Evolutionary conservation across 2,329 filamentous ascomycete species (phyloP).

Genomic region (Onygenales sp.): DNA sequence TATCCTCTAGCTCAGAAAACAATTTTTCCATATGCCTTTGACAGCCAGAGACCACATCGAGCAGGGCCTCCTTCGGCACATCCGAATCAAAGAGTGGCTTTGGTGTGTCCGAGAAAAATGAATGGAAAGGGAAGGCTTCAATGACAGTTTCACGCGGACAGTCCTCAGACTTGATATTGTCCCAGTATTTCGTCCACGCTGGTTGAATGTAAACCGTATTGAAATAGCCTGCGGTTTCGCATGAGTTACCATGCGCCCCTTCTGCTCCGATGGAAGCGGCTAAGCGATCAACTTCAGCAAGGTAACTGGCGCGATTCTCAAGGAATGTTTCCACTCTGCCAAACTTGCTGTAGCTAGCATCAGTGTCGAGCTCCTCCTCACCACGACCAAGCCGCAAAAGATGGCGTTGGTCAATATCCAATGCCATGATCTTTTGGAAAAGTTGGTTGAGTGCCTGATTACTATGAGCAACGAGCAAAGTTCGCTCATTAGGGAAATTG

Average conservation of each 20-base stretch:
- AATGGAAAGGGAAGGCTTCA: constrained; percentile 73
- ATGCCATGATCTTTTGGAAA: constrained; percentile 92
- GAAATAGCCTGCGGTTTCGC: constrained; percentile 96
- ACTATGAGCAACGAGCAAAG: constrained; percentile 86
- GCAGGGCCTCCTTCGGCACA: constrained; percentile 53
- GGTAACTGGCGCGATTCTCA: constrained; percentile 68
- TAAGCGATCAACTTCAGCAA: constrained; percentile 76
- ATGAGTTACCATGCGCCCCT: constrained; percentile 90
- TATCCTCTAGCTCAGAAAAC: constrained; percentile 85
- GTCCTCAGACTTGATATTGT: constrained; percentile 49
- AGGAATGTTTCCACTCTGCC: constrained; percentile 92
- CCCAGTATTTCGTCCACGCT: constrained; percentile 77
- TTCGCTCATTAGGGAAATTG: constrained; percentile 89
- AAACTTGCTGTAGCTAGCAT: constrained; percentile 84
- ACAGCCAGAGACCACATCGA: constrained; percentile 75
- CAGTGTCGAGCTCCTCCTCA: constrained; percentile 83
- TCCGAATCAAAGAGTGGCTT: constrained; percentile 69
- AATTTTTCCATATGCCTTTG: constrained; percentile 82
- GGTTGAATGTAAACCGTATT: constrained; percentile 84
- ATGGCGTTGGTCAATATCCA: constrained; percentile 94
- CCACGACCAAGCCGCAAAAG: constrained; percentile 86
- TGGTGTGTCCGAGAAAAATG: constrained; percentile 78
- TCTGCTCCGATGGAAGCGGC: constrained; percentile 77
- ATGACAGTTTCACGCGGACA: constrained; percentile 54
- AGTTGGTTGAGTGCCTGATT: constrained; percentile 97